Base-by-base conservation (phyloP, 73 alveolate species). In the Tetrahymena borealis region DNA sequence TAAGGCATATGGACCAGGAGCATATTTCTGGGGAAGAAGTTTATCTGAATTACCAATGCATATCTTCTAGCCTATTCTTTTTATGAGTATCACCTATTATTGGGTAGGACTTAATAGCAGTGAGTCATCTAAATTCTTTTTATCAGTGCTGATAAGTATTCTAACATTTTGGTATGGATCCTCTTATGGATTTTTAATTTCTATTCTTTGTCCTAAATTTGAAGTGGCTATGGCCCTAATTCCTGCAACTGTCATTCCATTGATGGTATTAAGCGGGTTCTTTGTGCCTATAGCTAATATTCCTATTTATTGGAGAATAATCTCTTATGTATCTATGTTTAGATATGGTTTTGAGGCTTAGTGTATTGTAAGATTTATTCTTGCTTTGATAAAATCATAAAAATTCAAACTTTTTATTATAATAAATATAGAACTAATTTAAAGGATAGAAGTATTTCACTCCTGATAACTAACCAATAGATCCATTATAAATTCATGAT, bases 21-120 rank as follows among this genome's bases (percentile, higher is more conserved):
- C 97, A 42, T 96, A 93, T 91, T 96, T 91, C 60, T 42, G 95
- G 91, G 92, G 97, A 0, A 96, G 96, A 91, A 35, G 94, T 24
- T 28, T 95, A 20, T 78, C 95, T 32, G 98, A 96, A 60, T 33
- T 91, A 33, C 98, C 98, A 4, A 92, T 95, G 35, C 40, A 91
- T 12, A 38, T 92, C 33, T 28, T 92, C 18, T 92, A 92, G 78
- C 95, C 95, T 32, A 35, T 91, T 12, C 37, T 92, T 4, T 38
- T 38, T 79, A 90, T 92, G 7, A 92, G 90, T 39, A 92, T 92
- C 10, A 40, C 77, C n/a, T 92, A 92, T 92, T 92, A 92, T 92
- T 91, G 77, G 18, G 60, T 92, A 78, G 95, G 95, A 16, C 37
- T 92, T 32, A 79, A 40, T 79, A 91, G 90, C 38, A 16, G 35